phyloP scores from a whole-genome alignment of 306 rosid genomes.

The Castanopsis chinensis region DNA sequence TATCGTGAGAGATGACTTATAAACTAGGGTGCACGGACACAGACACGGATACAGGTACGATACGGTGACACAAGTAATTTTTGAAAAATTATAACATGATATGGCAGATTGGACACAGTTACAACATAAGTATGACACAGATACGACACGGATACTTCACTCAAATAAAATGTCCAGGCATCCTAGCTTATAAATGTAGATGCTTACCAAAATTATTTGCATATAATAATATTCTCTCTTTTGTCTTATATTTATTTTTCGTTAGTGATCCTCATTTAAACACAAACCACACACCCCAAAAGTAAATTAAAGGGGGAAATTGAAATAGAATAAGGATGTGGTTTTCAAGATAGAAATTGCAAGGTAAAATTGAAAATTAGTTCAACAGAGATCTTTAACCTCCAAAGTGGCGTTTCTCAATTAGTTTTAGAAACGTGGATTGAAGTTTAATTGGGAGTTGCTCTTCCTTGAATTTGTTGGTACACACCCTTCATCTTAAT shows the following conservation, averaged over 20 bases:
- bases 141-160: no score
- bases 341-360: neutral
- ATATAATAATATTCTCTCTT: neutral
- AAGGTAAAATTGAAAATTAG: neutral
- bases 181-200: neutral
- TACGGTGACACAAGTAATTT: no score
- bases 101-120: no score
- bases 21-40: no score
- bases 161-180: no score
- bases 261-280: neutral
- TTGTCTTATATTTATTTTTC: neutral
- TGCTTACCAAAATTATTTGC: neutral
- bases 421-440: neutral
- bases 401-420: neutral
- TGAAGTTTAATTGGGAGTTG: neutral
- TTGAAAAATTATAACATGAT: no score
- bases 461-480: neutral
- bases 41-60: no score
- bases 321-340: neutral
- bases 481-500: neutral
- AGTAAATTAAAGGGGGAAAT: neutral
- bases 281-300: neutral
- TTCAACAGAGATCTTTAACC: neutral
- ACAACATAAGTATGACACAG: fast-evolving
- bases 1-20: no score